Base-by-base conservation (phyloP, 495 filamentous ascomycete genomes). In the Penicillium riverlandense region DNA sequence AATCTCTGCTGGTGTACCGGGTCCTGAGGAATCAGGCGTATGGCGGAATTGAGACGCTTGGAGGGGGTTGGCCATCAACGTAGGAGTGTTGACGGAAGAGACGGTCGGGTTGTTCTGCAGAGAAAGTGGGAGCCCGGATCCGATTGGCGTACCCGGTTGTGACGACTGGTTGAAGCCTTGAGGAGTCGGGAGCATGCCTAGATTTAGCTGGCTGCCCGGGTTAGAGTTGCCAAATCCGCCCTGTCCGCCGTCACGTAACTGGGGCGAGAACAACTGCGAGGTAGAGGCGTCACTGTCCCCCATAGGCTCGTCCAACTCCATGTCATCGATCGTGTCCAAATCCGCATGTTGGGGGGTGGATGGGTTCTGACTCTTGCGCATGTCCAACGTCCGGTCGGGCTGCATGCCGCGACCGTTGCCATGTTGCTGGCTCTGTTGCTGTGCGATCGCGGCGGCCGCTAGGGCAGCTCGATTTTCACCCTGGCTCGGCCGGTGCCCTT, bases 61-160 rank as follows among this genome's bases (percentile, higher is more conserved):
- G 32, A 79, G 65, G 29, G 83, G 80, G 44, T 76, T 70, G 7
- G 83, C 83, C 47, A 75, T 82, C 43, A 96, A 69, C 9, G 90
- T 95, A 0, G 90, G 92, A 4, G 90, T 96, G 56, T 97, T 97
- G 41, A 96, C 90, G 31, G 90, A 96, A 9, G 92, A 95, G n/a
- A 97, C 88, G 0, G 90, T 97, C 16, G 92, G 92, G 56, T 97
- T 97, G 58, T 95, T 87, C 58, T 90, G 86, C 61, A 94, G 82
- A 16, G 71, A 68, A 49, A 78, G 53, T 43, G 76, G 59, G 52
- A 86, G 83, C 45, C 72, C 76, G 16, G 79, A 76, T 28, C 84
- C 76, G 11, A 87, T 82, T 1, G 92, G 92, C 9, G 92, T 97
- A 12, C 85, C 78, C 4, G 94, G 92, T 54, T 86, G 85, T 6